Conservation (phyloP, 164 flowering plant species). For the Chloranthus sessilifolius region DNA sequence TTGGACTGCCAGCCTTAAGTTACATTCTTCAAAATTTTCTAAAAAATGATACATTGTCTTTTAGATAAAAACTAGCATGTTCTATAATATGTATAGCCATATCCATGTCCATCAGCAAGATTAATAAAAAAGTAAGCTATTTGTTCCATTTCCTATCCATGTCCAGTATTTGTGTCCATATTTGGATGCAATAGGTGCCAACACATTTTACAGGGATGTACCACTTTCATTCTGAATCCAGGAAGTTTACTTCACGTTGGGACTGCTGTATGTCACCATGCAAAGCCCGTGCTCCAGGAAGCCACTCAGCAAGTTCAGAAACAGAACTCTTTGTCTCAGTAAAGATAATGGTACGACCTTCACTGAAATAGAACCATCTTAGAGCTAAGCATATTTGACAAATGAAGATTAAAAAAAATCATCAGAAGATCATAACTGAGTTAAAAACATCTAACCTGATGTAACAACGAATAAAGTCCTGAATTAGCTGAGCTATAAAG, state of each 20-base stretch:
- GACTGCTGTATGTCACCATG: conserved; percentile 96
- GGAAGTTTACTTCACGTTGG: conserved; percentile 79
- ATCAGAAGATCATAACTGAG: neutral
- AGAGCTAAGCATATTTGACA: neutral
- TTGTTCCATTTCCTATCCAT: too few species aligned
- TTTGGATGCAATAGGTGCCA: too few species aligned
- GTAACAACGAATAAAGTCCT: conserved; percentile 83
- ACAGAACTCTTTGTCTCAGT: conserved; percentile 81
- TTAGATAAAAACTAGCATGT: too few species aligned
- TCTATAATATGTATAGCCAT: too few species aligned
- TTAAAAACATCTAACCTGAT: conserved; percentile 49
- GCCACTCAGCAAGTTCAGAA: conserved; percentile 63
- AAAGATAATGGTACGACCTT: conserved; percentile 82
- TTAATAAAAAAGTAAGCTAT: too few species aligned
- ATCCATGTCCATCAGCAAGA: too few species aligned
- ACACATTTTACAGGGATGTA: too few species aligned
- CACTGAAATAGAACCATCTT: conserved; percentile 35
- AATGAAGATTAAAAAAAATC: neutral
- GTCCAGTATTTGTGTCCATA: too few species aligned
- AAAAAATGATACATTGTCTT: too few species aligned
- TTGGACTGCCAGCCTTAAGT: too few species aligned
- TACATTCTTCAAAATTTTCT: too few species aligned
- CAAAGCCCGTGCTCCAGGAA: conserved; percentile 79
- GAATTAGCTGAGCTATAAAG: conserved; percentile 72
- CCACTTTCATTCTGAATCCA: too few species aligned